phyloP scores from a whole-genome alignment of 768 basidiomycete genomes.

The Naganishia friedmannii region DNA sequence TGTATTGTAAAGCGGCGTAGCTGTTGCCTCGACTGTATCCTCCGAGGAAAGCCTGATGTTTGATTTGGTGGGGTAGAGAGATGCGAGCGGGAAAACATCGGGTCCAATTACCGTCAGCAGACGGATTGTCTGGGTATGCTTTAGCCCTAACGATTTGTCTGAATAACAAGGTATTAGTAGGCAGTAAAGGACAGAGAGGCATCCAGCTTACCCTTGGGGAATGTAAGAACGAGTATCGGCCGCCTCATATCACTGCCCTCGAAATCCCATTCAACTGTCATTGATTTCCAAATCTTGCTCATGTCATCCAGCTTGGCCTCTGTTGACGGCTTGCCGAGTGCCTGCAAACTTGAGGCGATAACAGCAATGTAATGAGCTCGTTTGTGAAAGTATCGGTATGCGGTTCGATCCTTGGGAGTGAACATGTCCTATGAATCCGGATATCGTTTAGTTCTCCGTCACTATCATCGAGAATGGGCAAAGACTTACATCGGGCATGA shows the following conservation, averaged over 20 bases:
- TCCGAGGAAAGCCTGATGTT: constrained; percentile 60
- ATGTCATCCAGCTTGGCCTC: constrained; percentile 28
- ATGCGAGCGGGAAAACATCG: constrained; percentile 57
- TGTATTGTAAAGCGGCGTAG: constrained; percentile 80
- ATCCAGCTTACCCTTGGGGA: constrained; percentile 43
- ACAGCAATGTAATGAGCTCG: constrained; percentile 82
- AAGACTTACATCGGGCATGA: constrained; percentile 75
- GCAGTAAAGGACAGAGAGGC: not conserved
- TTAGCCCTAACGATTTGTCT: constrained; percentile 50
- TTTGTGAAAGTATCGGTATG: constrained; percentile 87
- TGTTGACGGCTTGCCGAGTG: constrained; percentile 22
- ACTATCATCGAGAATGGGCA: not conserved
- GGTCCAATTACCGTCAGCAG: constrained; percentile 68
- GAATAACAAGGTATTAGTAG: not conserved
- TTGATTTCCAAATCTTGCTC: constrained; percentile 33
- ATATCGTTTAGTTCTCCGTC: not conserved
- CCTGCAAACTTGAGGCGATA: constrained; percentile 59
- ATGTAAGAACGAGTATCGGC: constrained; percentile 37
- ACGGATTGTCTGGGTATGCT: constrained; percentile 67
- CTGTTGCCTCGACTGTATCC: constrained; percentile 38
- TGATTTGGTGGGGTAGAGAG: constrained; percentile 68
- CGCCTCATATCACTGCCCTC: constrained; percentile 37
- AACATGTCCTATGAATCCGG: constrained; percentile 60
- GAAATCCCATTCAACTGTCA: constrained; percentile 36
- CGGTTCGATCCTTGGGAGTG: constrained; percentile 90